A percentile compares a stretch with the other conserved stretches of the same genome.
Conservation (phyloP, 305 asterid species). For the Salvia sclarea region DNA sequence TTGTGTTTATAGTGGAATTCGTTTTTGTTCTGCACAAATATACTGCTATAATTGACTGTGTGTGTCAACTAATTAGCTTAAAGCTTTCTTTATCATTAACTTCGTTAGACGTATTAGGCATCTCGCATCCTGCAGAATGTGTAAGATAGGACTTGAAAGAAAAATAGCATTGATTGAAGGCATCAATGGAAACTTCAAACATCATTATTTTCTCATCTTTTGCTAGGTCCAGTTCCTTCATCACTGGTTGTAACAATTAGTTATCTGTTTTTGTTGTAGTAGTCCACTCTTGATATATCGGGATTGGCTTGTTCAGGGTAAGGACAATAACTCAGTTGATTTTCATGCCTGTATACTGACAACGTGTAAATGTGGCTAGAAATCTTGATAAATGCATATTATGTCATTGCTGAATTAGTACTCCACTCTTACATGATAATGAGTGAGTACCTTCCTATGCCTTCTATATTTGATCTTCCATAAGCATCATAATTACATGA, state of each 20-base stretch:
- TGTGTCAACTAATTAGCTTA: too few species aligned
- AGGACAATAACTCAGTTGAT: neutral
- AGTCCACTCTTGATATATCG: neutral
- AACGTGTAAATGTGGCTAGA: neutral
- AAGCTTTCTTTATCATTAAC: too few species aligned
- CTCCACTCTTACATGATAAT: neutral
- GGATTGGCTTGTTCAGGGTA: neutral
- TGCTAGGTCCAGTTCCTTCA: neutral
- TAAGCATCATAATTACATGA: too few species aligned
- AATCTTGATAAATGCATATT: neutral
- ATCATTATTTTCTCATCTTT: neutral
- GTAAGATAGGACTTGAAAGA: neutral
- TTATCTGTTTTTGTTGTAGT: neutral
- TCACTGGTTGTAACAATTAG: neutral
- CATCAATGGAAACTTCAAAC: neutral
- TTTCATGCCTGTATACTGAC: neutral
- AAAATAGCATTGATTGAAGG: neutral
- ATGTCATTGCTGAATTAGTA: neutral
- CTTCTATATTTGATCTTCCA: too few species aligned
- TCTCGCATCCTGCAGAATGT: too few species aligned
- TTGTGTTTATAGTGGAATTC: too few species aligned
- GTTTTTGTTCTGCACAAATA: too few species aligned
- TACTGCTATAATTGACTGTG: too few species aligned
- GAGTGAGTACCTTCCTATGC: too few species aligned
- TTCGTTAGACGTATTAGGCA: too few species aligned